Conservation (phyloP, 768 basidiomycete genomes). For the Tylopilus vinaceipallidus region DNA sequence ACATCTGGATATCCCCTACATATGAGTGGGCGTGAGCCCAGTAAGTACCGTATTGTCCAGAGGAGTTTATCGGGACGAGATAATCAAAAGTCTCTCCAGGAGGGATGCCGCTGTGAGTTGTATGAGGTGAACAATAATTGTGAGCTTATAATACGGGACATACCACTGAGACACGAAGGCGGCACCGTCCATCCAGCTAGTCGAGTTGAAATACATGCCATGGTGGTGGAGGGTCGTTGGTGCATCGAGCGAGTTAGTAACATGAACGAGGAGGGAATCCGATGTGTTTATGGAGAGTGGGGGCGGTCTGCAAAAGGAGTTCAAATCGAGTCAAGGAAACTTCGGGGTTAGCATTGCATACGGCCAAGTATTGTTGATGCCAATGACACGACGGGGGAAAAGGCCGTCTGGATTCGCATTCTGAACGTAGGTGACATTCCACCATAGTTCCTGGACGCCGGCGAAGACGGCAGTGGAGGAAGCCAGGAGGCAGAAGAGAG, state of each 20-base stretch:
- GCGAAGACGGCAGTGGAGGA: constrained; percentile 45
- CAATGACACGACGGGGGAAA: constrained; percentile 71
- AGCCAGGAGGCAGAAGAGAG: constrained; percentile 14
- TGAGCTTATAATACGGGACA: not conserved
- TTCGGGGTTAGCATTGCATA: constrained; percentile 40
- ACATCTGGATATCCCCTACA: constrained; percentile 13
- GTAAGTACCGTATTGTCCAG: constrained; percentile 76
- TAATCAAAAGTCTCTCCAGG: constrained; percentile 71
- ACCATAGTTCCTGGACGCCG: constrained; percentile 76
- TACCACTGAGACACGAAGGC: constrained; percentile 82
- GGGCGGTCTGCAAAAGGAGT: constrained; percentile 60
- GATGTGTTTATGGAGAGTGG: constrained; percentile 68
- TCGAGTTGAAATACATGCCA: constrained; percentile 91
- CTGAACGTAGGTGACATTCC: constrained; percentile 86
- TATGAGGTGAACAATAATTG: not conserved
- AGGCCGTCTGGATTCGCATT: constrained; percentile 84
- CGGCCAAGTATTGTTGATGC: constrained; percentile 95
- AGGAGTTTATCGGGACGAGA: constrained; percentile 63
- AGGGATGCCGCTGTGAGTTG: constrained; percentile 64
- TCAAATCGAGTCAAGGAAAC: not conserved
- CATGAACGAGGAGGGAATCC: constrained; percentile 78
- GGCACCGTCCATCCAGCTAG: constrained; percentile 90
- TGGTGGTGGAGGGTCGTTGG: constrained; percentile 84
- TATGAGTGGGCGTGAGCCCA: constrained; percentile 75
- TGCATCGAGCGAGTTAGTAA: constrained; percentile 64